Conservation (phyloP, 106 monocot species). For the Xerophyta viscosa region DNA sequence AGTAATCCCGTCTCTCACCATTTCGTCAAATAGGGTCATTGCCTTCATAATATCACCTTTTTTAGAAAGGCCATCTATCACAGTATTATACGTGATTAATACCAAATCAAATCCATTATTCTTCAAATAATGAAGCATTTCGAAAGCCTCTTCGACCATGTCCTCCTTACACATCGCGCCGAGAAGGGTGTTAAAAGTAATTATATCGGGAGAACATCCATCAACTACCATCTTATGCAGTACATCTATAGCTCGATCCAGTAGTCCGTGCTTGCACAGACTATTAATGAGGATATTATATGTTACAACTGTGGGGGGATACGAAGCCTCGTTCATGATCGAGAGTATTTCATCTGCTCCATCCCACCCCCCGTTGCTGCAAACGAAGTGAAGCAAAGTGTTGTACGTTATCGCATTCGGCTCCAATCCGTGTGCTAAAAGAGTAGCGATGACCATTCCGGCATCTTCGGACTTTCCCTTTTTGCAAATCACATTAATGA, state of each 20-base stretch:
- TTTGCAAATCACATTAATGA: slow-evolving; percentile 60
- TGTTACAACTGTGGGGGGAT: slow-evolving; percentile 49
- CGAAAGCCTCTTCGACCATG: slow-evolving; percentile 50
- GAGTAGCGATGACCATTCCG: slow-evolving; percentile 23
- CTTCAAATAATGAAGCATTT: slow-evolving; percentile 33
- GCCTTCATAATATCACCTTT: slow-evolving; percentile 46
- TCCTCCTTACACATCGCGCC: slow-evolving; percentile 57
- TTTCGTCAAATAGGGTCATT: slow-evolving; percentile 62
- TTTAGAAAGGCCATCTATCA: slow-evolving; percentile 64
- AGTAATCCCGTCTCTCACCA: slow-evolving; percentile 44
- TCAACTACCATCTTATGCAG: slow-evolving; percentile 49
- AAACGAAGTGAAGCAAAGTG: slow-evolving; percentile 65
- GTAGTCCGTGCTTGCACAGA: slow-evolving; percentile 44
- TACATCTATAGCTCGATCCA: slow-evolving; percentile 65
- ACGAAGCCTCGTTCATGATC: slow-evolving; percentile 41
- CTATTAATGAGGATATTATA: slow-evolving; percentile 83
- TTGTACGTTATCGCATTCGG: slow-evolving; percentile 67
- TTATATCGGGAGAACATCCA: slow-evolving; percentile 64
- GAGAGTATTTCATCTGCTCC: slow-evolving; percentile 50
- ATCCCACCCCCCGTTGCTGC: slow-evolving; percentile 47
- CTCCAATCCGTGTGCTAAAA: slow-evolving; percentile 44
- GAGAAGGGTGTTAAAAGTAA: slow-evolving; percentile 83
- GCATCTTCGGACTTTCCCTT: slow-evolving; percentile 42
- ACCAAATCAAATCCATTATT: slow-evolving; percentile 25
- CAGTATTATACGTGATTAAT: slow-evolving; percentile 52